Evolutionary conservation across 768 basidiomycete species (phyloP).

Genomic region (Suillus brevipes): DNA sequence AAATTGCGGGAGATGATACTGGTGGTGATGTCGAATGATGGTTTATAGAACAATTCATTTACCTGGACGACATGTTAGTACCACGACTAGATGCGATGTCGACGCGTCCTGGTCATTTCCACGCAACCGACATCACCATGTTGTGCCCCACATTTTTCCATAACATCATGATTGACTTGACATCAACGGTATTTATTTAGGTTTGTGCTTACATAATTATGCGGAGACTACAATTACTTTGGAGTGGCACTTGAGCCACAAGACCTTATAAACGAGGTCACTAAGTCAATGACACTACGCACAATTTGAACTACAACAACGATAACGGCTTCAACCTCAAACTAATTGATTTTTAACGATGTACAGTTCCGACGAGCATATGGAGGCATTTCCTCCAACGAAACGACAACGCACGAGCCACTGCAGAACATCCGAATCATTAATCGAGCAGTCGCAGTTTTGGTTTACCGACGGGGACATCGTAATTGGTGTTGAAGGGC

Average conservation of each 20-base stretch:
- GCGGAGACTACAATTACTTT: too few relatives aligned
- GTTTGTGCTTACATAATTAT: neutral
- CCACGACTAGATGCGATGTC: neutral
- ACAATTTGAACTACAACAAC: neutral
- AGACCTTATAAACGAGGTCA: too few relatives aligned
- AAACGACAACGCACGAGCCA: constrained; percentile 12
- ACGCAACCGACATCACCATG: constrained; percentile 3
- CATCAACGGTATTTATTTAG: too few relatives aligned
- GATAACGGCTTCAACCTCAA: neutral
- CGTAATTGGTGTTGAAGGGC: constrained; percentile 27
- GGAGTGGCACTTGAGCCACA: too few relatives aligned
- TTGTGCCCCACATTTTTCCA: too few relatives aligned
- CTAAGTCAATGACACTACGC: neutral
- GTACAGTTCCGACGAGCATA: constrained; percentile 3
- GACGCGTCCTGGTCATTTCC: constrained; percentile 5
- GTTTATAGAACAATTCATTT: neutral
- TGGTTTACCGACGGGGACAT: constrained; percentile 40
- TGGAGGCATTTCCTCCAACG: constrained; percentile 5
- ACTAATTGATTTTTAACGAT: neutral
- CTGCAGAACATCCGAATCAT: neutral
- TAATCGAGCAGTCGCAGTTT: constrained; percentile 5
- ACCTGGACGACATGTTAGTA: neutral
- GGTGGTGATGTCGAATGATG: constrained; percentile 30
- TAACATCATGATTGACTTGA: too few relatives aligned
- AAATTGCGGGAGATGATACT: constrained; percentile 45